These are phyloP conservation scores for Piloderma croceum DNA, from an alignment of 768 basidiomycete genomes.

Conservation along the genomic window DNA sequence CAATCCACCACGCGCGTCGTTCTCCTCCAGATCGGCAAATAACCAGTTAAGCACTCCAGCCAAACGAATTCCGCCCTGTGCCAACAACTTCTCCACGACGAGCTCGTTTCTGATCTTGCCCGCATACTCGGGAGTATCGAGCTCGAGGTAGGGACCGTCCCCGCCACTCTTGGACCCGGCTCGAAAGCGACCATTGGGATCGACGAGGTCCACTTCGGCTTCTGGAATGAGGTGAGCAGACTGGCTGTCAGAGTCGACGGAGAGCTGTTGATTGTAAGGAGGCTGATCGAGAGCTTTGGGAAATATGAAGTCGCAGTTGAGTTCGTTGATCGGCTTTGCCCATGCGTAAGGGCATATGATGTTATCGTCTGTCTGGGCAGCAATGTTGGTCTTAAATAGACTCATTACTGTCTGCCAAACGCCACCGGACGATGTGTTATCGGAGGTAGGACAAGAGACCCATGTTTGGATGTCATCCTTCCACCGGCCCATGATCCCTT, in stretches of 20 bases:
- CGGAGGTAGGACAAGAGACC: slow-evolving; percentile 55
- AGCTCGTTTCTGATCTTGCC: slow-evolving; percentile 60
- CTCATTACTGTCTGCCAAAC: slow-evolving; percentile 3
- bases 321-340: slow-evolving; percentile 62
- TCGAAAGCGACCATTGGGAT: slow-evolving; percentile 7
- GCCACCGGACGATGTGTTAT: neutral
- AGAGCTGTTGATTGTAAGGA: slow-evolving; percentile 28
- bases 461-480: slow-evolving; percentile 51
- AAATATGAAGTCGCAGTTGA: slow-evolving; percentile 84
- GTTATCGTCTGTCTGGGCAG: slow-evolving; percentile 43
- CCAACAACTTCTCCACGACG: slow-evolving; percentile 77
- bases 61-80: slow-evolving; percentile 77
- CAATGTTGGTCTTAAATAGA: slow-evolving; percentile 10
- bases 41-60: slow-evolving; percentile 79
- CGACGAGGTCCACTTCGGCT: slow-evolving; percentile 8
- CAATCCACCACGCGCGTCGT: no score
- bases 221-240: neutral
- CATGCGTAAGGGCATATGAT: slow-evolving; percentile 73
- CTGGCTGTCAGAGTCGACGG: slow-evolving; percentile 8
- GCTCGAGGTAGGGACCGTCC: slow-evolving; percentile 45
- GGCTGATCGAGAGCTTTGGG: slow-evolving; percentile 60
- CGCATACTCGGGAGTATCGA: slow-evolving; percentile 78
- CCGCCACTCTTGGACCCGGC: slow-evolving; percentile 4
- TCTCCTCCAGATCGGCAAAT: slow-evolving; percentile 41
- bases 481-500: slow-evolving; percentile 75